Percentiles rank a stretch among this genome's conserved stretches.
Evolutionary conservation across 1,139 yeast genomes (phyloP).

Genomic region (Scheffersomyces titani): DNA sequence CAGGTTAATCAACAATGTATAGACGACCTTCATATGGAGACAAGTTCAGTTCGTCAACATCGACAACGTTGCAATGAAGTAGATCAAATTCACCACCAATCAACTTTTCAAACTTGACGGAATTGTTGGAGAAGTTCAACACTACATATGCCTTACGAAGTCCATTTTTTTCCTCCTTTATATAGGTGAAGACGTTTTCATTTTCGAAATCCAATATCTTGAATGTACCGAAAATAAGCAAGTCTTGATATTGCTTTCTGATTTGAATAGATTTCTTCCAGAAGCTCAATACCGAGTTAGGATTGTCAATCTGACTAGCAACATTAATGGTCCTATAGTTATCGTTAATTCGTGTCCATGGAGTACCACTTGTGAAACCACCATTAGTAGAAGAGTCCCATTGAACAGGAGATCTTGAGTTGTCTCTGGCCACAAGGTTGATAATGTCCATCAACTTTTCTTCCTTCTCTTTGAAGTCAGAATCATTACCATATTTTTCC

Average conservation of each 20-base stretch:
- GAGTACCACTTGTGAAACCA: slow-evolving; percentile 51
- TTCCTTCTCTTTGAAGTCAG: slow-evolving; percentile 27
- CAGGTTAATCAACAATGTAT: slow-evolving; percentile 21
- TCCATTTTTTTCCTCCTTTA: slow-evolving; percentile 25
- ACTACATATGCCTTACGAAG: slow-evolving; percentile 36
- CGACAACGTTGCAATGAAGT: slow-evolving; percentile 18
- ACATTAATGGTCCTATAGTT: slow-evolving; percentile 53
- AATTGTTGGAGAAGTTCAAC: slow-evolving; percentile 44
- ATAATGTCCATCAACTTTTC: slow-evolving; percentile 32
- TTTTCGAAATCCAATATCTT: slow-evolving; percentile 43
- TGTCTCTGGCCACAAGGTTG: slow-evolving; percentile 48
- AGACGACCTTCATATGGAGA: slow-evolving; percentile 43
- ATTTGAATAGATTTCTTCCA: slow-evolving; percentile 44
- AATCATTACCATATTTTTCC: slow-evolving; percentile 29
- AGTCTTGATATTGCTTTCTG: slow-evolving; percentile 47
- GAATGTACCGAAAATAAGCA: slow-evolving; percentile 49
- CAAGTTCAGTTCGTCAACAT: slow-evolving; percentile 21
- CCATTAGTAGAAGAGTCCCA: slow-evolving; percentile 49
- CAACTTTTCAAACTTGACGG: slow-evolving; percentile 16
- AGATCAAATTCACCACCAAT: too few species aligned
- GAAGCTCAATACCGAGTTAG: slow-evolving; percentile 47
- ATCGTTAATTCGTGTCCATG: slow-evolving; percentile 59
- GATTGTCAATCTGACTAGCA: slow-evolving; percentile 47
- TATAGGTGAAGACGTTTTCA: slow-evolving; percentile 35
- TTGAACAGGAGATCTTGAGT: slow-evolving; percentile 61